Evolutionary conservation across 2,329 filamentous ascomycete genomes (phyloP).

Genomic region (Bretziella fagacearum): DNA sequence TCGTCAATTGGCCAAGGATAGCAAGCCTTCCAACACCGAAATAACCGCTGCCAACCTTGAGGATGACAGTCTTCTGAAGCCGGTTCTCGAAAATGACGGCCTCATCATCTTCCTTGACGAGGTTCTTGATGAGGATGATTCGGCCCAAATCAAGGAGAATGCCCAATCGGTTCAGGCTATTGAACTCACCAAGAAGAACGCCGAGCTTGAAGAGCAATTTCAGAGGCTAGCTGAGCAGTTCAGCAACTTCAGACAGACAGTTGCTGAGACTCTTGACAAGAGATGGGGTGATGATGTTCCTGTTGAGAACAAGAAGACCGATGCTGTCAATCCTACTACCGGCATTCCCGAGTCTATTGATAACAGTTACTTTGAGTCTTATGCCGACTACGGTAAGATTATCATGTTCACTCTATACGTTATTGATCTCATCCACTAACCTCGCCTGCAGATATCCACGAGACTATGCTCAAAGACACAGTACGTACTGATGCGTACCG

Average conservation of each 20-base stretch:
- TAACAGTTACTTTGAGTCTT: conserved; percentile 44
- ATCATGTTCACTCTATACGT: neutral
- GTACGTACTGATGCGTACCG: conserved; percentile 82
- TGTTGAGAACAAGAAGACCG: conserved; percentile 19
- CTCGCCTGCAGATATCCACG: conserved; percentile 65
- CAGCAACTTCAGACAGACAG: conserved; percentile 45
- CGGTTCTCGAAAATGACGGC: conserved; percentile 76
- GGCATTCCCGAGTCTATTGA: conserved; percentile 22
- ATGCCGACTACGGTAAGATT: conserved; percentile 38
- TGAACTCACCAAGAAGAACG: conserved; percentile 19
- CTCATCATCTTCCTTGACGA: conserved; percentile 80
- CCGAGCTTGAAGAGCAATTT: conserved; percentile 32
- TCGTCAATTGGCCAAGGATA: conserved; percentile 30
- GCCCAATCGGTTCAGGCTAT: neutral
- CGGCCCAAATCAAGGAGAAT: conserved; percentile 17
- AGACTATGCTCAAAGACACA: conserved; percentile 85
- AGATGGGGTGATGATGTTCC: conserved; percentile 38
- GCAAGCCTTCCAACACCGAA: conserved; percentile 33
- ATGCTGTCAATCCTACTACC: conserved; percentile 17
- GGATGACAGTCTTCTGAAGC: conserved; percentile 69
- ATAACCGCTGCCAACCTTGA: conserved; percentile 47
- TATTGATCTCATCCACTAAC: neutral
- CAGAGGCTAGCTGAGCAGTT: conserved; percentile 49
- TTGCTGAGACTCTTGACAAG: conserved; percentile 49
- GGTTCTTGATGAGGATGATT: conserved; percentile 33